A percentile compares a stretch with the other conserved stretches of the same genome.
phyloP scores from a whole-genome alignment of 352 stramenopile genomes.

The Phytophthora sp. region DNA sequence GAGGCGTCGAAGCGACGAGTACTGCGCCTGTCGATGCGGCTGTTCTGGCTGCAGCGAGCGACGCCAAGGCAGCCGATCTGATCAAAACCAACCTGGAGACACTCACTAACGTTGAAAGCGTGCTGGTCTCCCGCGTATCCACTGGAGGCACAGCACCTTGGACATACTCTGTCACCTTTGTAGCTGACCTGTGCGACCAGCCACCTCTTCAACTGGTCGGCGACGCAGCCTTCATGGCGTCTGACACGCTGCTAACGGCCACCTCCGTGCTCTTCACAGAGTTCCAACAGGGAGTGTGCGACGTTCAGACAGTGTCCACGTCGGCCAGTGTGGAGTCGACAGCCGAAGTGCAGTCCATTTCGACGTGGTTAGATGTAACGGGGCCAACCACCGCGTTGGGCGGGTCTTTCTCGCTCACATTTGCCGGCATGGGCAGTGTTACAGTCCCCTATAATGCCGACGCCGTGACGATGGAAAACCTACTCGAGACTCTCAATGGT shows the following conservation, averaged over 20 bases:
- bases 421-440: slow-evolving; percentile 56
- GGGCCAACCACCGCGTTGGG: slow-evolving; percentile 39
- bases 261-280: slow-evolving; percentile 57
- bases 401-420: slow-evolving; percentile 73
- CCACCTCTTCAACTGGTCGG: slow-evolving; percentile 67
- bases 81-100: slow-evolving; percentile 86
- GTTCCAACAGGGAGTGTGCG: slow-evolving; percentile 88
- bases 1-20: slow-evolving; percentile 52
- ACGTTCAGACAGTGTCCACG: slow-evolving; percentile 95
- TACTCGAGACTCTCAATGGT: slow-evolving; percentile 75
- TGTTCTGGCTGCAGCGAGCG: slow-evolving; percentile 38
- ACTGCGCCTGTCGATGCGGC: slow-evolving; percentile 54
- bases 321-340: slow-evolving; percentile 91
- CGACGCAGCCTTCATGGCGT: slow-evolving; percentile 49
- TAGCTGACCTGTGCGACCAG: slow-evolving; percentile 84
- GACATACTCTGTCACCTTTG: slow-evolving; percentile 89
- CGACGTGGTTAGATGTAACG: slow-evolving; percentile 68
- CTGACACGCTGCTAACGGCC: slow-evolving; percentile 40
- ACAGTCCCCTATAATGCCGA: slow-evolving; percentile 48
- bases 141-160: slow-evolving; percentile 43
- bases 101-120: slow-evolving; percentile 83
- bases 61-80: slow-evolving; percentile 67
- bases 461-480: slow-evolving; percentile 50
- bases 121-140: slow-evolving; percentile 70
- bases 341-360: slow-evolving; percentile 90